phyloP scores from a whole-genome alignment of 345 rosid genomes.

The Salix koriyanagi region DNA sequence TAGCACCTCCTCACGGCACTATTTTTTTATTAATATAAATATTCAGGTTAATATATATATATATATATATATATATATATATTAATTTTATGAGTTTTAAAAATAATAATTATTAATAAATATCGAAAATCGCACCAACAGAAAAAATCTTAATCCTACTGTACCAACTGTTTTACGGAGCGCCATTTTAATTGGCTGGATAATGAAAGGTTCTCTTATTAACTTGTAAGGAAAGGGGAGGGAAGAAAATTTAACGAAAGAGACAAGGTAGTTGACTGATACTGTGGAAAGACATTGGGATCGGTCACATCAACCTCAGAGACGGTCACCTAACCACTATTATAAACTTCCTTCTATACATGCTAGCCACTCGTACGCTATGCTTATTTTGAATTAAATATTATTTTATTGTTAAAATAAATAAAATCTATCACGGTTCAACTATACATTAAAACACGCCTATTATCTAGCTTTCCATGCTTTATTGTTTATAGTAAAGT shows the following conservation, averaged over 20 bases:
- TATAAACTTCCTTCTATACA: not conserved
- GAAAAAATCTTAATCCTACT: too few relatives aligned
- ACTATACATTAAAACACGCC: too few relatives aligned
- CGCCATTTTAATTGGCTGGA: not conserved
- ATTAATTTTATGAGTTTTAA: too few relatives aligned
- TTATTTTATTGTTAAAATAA: too few relatives aligned
- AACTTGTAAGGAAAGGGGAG: too few relatives aligned
- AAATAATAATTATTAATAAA: too few relatives aligned
- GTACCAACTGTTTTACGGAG: too few relatives aligned
- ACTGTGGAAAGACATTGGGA: not conserved
- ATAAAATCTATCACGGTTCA: too few relatives aligned
- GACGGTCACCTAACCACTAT: not conserved
- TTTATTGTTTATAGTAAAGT: not conserved
- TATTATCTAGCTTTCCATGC: not conserved
- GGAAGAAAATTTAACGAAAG: not conserved
- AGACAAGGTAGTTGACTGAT: not conserved
- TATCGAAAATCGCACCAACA: too few relatives aligned
- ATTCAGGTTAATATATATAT: too few relatives aligned
- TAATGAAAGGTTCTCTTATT: not conserved
- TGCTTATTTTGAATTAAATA: not conserved
- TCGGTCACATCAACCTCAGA: not conserved
- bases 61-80: too few relatives aligned
- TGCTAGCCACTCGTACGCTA: not conserved
- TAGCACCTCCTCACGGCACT: rapidly evolving
- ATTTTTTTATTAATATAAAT: too few relatives aligned